Base-by-base conservation (phyloP, 108 stramenopile genomes). In the Cylindrotheca fusiformis region DNA sequence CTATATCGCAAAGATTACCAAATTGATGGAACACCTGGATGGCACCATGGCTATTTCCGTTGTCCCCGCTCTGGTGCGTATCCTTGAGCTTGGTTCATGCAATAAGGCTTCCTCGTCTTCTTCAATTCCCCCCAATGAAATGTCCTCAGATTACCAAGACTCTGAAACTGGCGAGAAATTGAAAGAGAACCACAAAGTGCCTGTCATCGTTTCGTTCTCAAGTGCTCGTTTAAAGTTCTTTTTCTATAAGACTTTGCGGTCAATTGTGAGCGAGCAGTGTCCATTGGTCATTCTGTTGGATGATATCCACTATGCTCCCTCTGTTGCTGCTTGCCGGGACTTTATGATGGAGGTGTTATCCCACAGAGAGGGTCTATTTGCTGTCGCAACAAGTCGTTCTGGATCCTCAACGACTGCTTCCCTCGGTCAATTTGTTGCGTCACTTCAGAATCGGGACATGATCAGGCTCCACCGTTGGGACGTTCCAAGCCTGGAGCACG, bases 281-380 rank as follows among this genome's bases (percentile, higher is more conserved):
- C 36, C 36, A 14, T 14, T 41, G 18, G 68, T 74, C 14, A 44
- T 84, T 28, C 77, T 84, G 50, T n/a, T 75, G 24, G 83, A 84
- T 60, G 83, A 84, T 52, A 23, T 84, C 23, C 83, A 84, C 23
- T 80, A 41, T 41, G 36, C 36, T 41, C 14, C 36, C 10, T 41
- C 36, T 14, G 10, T 14, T 10, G 36, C 14, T 41, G 36, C 36
- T 10, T 41, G 6, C 14, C 36, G 36, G 14, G 36, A 41, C 36
- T 41, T 41, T 14, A 6, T 41, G 36, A 41, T 14, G 36, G 36
- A 41, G 6, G 6, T 41, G 36, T 6, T 41, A 14, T 6, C 6
- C 36, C 36, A 41, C 36, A 6, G 36, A 41, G 36, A 41, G 29
- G 24, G 55, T 31, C 17, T 56, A 30, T 27, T 30, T 14, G 17